Percentiles rank a stretch among this genome's conserved stretches.
Evolutionary conservation across 306 rosid species (phyloP).

Genomic region (Spatholobus suberectus): DNA sequence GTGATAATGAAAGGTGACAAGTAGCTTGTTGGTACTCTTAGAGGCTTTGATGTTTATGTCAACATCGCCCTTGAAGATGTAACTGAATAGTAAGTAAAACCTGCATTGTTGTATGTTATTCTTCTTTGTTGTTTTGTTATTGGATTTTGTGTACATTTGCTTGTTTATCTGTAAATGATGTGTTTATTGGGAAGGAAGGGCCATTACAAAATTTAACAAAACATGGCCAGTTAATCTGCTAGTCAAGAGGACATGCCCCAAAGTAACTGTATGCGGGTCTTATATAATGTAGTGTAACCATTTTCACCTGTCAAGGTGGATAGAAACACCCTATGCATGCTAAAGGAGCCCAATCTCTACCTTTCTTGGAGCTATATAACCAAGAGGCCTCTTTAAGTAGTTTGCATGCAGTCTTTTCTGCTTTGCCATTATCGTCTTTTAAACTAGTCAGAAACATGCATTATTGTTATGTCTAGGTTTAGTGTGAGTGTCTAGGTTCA

Average conservation of each 20-base stretch:
- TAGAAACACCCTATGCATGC: too few relatives aligned
- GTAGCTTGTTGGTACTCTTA: slow-evolving; percentile 95
- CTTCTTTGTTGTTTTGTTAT: neutral
- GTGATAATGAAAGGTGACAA: slow-evolving; percentile 99
- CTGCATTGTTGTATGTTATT: neutral
- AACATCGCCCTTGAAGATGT: slow-evolving; percentile 99
- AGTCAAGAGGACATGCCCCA: neutral
- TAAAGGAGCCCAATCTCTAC: too few relatives aligned
- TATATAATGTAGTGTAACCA: neutral
- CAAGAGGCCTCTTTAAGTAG: too few relatives aligned
- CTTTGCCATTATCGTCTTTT: too few relatives aligned
- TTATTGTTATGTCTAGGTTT: too few relatives aligned
- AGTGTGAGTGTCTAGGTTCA: too few relatives aligned
- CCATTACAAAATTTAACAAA: neutral
- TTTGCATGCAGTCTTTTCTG: too few relatives aligned
- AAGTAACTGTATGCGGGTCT: too few relatives aligned
- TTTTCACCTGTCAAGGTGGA: too few relatives aligned
- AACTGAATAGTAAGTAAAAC: slow-evolving; percentile 78
- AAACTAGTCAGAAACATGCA: too few relatives aligned
- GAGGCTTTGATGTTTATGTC: slow-evolving; percentile 95
- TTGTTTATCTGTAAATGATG: neutral
- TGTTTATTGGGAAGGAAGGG: neutral
- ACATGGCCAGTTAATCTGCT: neutral
- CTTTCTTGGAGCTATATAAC: too few relatives aligned
- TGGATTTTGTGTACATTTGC: neutral